phyloP scores from a whole-genome alignment of 2,329 filamentous ascomycete genomes.

The Diaporthe humulicola region DNA sequence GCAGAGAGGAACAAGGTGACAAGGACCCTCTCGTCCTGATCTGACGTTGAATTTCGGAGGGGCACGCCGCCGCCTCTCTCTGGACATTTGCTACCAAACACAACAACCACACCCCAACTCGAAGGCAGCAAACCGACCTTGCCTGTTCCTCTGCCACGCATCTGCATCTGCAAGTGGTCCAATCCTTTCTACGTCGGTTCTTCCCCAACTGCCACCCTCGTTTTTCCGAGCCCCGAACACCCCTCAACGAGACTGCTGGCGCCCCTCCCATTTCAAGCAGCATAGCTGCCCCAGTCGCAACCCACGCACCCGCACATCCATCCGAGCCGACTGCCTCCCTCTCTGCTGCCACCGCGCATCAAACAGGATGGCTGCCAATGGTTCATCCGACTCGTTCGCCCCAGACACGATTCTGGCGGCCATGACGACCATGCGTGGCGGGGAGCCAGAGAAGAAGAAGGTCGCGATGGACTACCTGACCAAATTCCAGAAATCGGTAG shows the following conservation, averaged over 20 bases:
- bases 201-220: constrained; percentile 15
- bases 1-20: constrained; percentile 27
- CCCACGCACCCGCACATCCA: constrained; percentile 43
- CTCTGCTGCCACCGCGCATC: constrained; percentile 38
- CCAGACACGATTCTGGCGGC: constrained; percentile 84
- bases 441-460: constrained; percentile 86
- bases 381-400: constrained; percentile 78
- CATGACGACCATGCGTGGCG: constrained; percentile 91
- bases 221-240: constrained; percentile 17
- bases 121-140: constrained; percentile 2
- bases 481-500: constrained; percentile 97
- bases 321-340: constrained; percentile 42
- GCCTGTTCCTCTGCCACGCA: constrained; percentile 14
- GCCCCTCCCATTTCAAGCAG: constrained; percentile 34
- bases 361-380: constrained; percentile 74
- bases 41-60: constrained; percentile 41
- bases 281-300: constrained; percentile 36
- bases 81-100: constrained; percentile 8
- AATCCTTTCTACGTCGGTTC: neutral
- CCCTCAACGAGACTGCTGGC: constrained; percentile 29
- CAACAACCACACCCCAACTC: constrained; percentile 12
- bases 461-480: constrained; percentile 89
- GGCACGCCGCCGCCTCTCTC: constrained; percentile 33
- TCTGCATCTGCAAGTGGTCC: constrained; percentile 21
- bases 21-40: constrained; percentile 28